Evolutionary conservation across 2,329 filamentous ascomycete species (phyloP).

Genomic region (Septoria linicola): DNA sequence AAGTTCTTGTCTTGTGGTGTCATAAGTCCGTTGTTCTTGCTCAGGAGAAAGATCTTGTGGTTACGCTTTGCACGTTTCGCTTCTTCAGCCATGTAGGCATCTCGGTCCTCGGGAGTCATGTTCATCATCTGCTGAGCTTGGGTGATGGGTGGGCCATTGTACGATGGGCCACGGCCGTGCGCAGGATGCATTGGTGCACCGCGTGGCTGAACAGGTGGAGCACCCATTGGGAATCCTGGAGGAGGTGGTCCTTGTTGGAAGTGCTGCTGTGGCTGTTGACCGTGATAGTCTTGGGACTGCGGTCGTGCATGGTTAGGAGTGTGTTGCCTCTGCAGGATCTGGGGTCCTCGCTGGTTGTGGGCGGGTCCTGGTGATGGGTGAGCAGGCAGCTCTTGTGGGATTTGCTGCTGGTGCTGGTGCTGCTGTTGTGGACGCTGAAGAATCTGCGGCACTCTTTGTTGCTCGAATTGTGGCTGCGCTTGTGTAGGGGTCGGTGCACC

Average conservation of each 20-base stretch:
- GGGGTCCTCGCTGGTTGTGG: slow-evolving; percentile 43
- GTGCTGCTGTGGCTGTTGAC: slow-evolving; percentile 30
- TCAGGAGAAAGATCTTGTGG: slow-evolving; percentile 93
- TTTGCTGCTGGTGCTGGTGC: slow-evolving; percentile 12
- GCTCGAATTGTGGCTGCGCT: slow-evolving; percentile 32
- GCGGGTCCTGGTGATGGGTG: slow-evolving; percentile 42
- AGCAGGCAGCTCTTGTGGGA: slow-evolving; percentile 28
- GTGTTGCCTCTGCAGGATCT: slow-evolving; percentile 41
- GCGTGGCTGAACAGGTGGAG: slow-evolving; percentile 38
- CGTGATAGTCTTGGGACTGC: slow-evolving; percentile 29
- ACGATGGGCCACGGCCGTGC: slow-evolving; percentile 50
- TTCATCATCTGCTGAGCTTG: slow-evolving; percentile 73
- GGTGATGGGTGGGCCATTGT: slow-evolving; percentile 55
- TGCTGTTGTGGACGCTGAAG: slow-evolving; percentile 49
- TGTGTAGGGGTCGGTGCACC: slow-evolving; percentile 24
- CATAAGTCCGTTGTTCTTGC: slow-evolving; percentile 95
- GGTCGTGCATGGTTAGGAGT: slow-evolving; percentile 27
- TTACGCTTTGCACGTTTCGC: slow-evolving; percentile 94
- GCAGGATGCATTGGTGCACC: slow-evolving; percentile 31
- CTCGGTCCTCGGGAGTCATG: slow-evolving; percentile 79
- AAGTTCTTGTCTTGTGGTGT: slow-evolving; percentile 99
- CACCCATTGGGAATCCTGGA: slow-evolving; percentile 24
- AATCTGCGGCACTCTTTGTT: slow-evolving; percentile 47
- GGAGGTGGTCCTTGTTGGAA: slow-evolving; percentile 30
- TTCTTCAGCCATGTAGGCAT: slow-evolving; percentile 82